phyloP scores from a whole-genome alignment of 1,284 basidiomycete species.

The Coniophora puteana region DNA sequence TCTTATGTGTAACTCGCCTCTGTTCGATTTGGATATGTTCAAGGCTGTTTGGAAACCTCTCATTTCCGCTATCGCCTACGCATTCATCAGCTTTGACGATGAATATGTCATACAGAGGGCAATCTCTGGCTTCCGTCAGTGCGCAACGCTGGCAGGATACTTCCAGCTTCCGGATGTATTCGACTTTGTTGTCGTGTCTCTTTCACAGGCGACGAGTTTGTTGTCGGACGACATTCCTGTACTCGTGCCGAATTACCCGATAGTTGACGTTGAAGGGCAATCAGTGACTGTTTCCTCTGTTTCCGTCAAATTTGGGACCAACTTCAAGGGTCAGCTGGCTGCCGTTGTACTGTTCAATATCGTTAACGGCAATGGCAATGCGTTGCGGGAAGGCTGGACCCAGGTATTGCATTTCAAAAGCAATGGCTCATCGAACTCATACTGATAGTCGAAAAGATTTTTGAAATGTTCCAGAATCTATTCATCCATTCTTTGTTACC shows the following conservation, averaged over 20 bases:
- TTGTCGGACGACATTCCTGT: slow-evolving; percentile 71
- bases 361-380: slow-evolving; percentile 95
- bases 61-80: slow-evolving; percentile 87
- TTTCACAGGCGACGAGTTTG: slow-evolving; percentile 85
- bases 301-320: slow-evolving; percentile 92
- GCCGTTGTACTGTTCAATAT: slow-evolving; percentile 98
- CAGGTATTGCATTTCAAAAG: slow-evolving; percentile 48
- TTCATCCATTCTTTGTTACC: slow-evolving; percentile 93
- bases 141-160: slow-evolving; percentile 88
- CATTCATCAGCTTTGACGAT: slow-evolving; percentile 94
- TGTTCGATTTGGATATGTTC: slow-evolving; percentile 94
- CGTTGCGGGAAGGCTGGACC: slow-evolving; percentile 92
- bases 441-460: slow-evolving; percentile 58
- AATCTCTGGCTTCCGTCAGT: slow-evolving; percentile 94
- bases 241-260: slow-evolving; percentile 82
- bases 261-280: slow-evolving; percentile 91
- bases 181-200: slow-evolving; percentile 91
- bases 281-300: slow-evolving; percentile 88
- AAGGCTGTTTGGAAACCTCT: slow-evolving; percentile 87
- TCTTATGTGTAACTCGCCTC: slow-evolving; percentile 73
- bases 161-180: slow-evolving; percentile 94
- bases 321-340: slow-evolving; percentile 94
- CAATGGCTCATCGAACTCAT: slow-evolving; percentile 1
- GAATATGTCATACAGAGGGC: slow-evolving; percentile 95
- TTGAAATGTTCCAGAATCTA: slow-evolving; percentile 97